Evolutionary conservation across 2,329 filamentous ascomycete genomes (phyloP).

Genomic region (Claviceps maximensis): DNA sequence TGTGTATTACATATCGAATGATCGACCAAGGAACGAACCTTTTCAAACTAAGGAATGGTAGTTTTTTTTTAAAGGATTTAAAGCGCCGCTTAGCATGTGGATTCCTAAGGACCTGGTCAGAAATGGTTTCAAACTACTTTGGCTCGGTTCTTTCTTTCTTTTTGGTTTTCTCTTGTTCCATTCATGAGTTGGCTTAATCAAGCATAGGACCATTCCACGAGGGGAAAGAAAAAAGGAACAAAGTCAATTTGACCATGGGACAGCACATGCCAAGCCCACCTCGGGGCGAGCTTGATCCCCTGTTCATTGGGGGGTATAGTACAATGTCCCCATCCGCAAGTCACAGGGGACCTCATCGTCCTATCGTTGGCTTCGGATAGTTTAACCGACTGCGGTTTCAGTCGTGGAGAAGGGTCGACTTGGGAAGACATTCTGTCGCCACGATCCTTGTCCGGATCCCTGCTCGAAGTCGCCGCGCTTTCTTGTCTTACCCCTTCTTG

Average conservation of each 20-base stretch:
- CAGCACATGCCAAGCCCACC: neutral
- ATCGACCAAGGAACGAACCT: neutral
- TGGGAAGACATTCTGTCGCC: neutral
- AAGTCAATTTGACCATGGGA: neutral
- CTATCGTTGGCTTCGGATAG: constrained; percentile 3
- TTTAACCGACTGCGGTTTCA: constrained; percentile 5
- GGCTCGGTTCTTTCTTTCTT: neutral
- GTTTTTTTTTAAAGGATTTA: neutral
- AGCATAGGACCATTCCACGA: neutral
- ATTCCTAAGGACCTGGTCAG: neutral
- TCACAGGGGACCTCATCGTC: neutral
- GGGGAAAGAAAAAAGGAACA: neutral
- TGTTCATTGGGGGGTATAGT: neutral
- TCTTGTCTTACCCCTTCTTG: neutral
- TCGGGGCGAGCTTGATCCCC: neutral
- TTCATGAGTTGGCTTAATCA: neutral
- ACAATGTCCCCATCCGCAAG: neutral
- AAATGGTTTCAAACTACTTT: neutral
- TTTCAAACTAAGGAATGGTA: neutral
- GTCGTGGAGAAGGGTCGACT: constrained; percentile 2
- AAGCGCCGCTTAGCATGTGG: neutral
- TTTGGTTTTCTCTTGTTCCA: neutral
- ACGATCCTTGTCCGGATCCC: neutral
- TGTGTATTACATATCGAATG: neutral
- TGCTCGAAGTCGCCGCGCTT: neutral